Evolutionary conservation across 2,329 filamentous ascomycete genomes (phyloP).

Genomic region (Microdochium nivale): DNA sequence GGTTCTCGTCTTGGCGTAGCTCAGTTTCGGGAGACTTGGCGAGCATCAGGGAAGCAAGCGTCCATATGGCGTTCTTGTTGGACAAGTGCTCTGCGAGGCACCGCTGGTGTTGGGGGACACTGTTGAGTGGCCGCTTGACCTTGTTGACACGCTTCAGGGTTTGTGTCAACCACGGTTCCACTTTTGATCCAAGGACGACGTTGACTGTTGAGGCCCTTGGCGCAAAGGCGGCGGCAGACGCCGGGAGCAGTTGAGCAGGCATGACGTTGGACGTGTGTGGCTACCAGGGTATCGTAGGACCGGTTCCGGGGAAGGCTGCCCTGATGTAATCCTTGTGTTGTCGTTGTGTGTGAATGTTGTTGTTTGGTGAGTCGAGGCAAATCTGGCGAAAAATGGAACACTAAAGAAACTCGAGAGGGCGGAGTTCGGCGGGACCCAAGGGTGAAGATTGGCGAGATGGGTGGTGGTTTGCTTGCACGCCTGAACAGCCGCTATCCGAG

Average conservation of each 20-base stretch:
- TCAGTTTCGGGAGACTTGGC: slow-evolving; percentile 82
- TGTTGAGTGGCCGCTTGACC: slow-evolving; percentile 95
- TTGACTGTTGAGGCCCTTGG: slow-evolving; percentile 85
- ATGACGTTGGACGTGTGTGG: slow-evolving; percentile 41
- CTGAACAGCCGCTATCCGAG: slow-evolving; percentile 44
- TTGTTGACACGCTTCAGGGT: slow-evolving; percentile 95
- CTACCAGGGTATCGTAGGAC: neutral
- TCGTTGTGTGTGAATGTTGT: too few relatives aligned
- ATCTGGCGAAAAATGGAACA: slow-evolving; percentile 32
- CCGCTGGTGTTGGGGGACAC: slow-evolving; percentile 87
- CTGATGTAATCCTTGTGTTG: neutral
- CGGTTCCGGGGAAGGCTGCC: neutral
- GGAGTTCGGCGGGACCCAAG: slow-evolving; percentile 46
- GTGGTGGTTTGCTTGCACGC: slow-evolving; percentile 43
- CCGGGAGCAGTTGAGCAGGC: slow-evolving; percentile 88
- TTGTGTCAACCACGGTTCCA: slow-evolving; percentile 94
- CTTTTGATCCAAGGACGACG: slow-evolving; percentile 84
- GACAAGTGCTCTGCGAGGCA: slow-evolving; percentile 94
- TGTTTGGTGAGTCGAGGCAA: slow-evolving; percentile 5
- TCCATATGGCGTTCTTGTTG: slow-evolving; percentile 87
- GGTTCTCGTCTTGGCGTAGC: slow-evolving; percentile 71
- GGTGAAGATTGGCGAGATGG: slow-evolving; percentile 28
- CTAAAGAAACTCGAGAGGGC: slow-evolving; percentile 33
- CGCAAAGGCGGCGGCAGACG: slow-evolving; percentile 92
- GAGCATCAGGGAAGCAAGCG: slow-evolving; percentile 84